Evolutionary conservation across 1,284 basidiomycete species (phyloP), one percentile per base, ranked within the genome.

Genomic region (Exobasidium rhododendri): DNA sequence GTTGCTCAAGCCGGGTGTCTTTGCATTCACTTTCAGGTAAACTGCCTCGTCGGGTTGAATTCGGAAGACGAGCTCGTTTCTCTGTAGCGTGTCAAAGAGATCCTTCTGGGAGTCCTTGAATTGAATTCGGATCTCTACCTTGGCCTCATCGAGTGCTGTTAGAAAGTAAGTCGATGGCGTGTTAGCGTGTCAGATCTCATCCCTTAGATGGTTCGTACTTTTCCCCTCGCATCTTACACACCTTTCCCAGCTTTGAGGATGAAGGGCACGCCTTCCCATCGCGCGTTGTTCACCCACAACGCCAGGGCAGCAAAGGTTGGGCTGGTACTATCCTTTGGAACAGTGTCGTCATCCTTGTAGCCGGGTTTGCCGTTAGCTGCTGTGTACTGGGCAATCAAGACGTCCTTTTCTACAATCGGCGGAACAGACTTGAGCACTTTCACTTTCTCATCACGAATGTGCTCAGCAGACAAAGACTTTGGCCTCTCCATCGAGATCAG

Each of bases 321-420:
- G 52, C 79, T 80, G 69, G 79, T 80, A 60, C 70, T 74, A 63
- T 81, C 77, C 67, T 81, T 80, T 58, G 80, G 79, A 5, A 81
- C 80, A 0, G 78, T 77, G 53, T 81, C 80, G 61, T 81, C 80
- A 49, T 81, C 79, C 67, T 80, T 77, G 70, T 81, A 81, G 45
- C 79, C 79, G n/a, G 77, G 77, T 75, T 81, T 81, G 59, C 74
- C 74, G 61, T 71, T 67, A 49, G 71, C 68, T 3, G 73, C 73
- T 13, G 70, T 65, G 67, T 81, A 81, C 64, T 81, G 80, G 14
- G 79, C 80, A 53, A 81, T 68, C 11, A 81, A 68, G 13, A 80
- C 73, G 43, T 80, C 76, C 59, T 79, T 71, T 28, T 66, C 56
- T 45, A 67, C 56, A 55, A 81, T 73, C 28, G 80, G 66, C 20